Conservation (phyloP, 202 grass and related monocot genomes). For the Dendrocalamus latiflorus region DNA sequence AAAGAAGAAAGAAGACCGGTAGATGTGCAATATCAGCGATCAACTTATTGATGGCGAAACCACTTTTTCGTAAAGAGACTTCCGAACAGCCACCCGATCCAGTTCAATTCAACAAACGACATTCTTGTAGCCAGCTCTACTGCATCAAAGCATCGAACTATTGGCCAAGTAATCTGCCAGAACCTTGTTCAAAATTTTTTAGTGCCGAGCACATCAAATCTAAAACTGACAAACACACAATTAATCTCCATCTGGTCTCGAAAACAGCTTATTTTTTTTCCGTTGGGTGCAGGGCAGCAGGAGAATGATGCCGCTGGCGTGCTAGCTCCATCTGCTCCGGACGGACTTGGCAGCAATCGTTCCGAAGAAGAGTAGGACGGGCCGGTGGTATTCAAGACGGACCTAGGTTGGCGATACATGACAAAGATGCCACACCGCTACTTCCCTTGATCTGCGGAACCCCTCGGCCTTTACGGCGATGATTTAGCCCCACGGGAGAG, state of each 20-base stretch:
- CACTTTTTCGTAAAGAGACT: background rate
- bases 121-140: no score
- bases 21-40: background rate
- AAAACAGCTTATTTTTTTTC: background rate
- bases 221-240: background rate
- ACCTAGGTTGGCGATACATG: background rate
- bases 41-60: background rate
- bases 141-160: background rate
- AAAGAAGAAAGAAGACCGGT: background rate
- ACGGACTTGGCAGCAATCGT: background rate
- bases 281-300: no score
- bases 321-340: background rate
- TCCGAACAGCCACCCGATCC: background rate
- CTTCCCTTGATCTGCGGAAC: background rate
- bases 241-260: background rate
- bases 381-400: no score
- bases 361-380: background rate
- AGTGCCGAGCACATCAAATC: background rate
- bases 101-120: background rate
- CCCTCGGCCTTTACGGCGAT: background rate
- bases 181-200: no score
- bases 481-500: background rate
- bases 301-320: background rate
- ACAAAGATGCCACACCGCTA: background rate
- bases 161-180: no score